These are phyloP conservation scores for Lachnellula suecica DNA, from an alignment of 2,329 filamentous ascomycete species.

Conservation along the genomic window DNA sequence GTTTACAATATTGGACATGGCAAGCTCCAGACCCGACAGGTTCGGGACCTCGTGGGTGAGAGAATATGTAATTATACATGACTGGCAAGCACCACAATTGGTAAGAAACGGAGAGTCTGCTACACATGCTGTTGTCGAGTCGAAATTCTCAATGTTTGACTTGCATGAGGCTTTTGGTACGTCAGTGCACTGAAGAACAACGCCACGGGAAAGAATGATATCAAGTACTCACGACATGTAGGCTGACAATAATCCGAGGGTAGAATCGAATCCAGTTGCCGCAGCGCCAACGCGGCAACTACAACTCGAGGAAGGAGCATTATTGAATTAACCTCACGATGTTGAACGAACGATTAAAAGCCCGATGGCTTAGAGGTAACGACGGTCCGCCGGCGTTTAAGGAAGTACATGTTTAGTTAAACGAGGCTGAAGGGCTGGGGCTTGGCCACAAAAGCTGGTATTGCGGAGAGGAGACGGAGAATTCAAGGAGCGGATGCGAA, in stretches of 20 bases:
- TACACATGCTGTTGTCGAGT: conserved; percentile 18
- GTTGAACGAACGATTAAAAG: conserved; percentile 5
- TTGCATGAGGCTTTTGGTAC: conserved; percentile 22
- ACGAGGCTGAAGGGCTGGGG: conserved; percentile 16
- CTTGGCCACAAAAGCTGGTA: neutral
- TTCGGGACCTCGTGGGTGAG: conserved; percentile 9
- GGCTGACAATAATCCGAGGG: conserved; percentile 24
- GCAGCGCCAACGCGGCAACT: conserved; percentile 15
- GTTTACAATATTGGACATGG: conserved; percentile 14
- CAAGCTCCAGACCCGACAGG: conserved; percentile 2
- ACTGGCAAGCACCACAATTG: conserved; percentile 25
- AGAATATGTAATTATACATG: conserved; percentile 22
- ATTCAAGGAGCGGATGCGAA: conserved; percentile 10
- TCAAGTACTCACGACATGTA: conserved; percentile 25
- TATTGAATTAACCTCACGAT: conserved; percentile 3
- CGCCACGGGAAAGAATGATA: neutral
- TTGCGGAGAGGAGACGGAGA: conserved; percentile 1
- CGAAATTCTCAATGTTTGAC: conserved; percentile 15
- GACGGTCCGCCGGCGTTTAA: conserved; percentile 8
- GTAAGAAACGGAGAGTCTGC: conserved; percentile 23
- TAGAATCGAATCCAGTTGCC: conserved; percentile 16
- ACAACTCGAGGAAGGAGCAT: conserved; percentile 25
- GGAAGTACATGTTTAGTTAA: conserved; percentile 20
- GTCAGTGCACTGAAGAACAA: neutral
- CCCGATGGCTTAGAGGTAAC: conserved; percentile 18